These are phyloP conservation scores for Rhipidocladum racemiflorum DNA, from an alignment of 176 grass and related monocot genomes.

Conservation along the genomic window DNA sequence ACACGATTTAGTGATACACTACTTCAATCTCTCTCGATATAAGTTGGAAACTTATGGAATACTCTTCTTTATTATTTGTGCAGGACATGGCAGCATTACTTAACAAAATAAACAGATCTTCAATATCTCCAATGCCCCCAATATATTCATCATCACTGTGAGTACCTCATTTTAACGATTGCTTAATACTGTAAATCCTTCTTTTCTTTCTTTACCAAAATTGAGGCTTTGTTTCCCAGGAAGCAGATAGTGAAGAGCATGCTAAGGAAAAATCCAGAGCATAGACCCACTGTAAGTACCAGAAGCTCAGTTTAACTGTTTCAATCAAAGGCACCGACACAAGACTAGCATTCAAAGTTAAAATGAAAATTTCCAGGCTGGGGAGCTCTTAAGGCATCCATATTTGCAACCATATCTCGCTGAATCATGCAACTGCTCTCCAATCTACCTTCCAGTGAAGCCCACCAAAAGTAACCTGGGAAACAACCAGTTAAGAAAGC, in stretches of 20 bases:
- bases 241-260: slow-evolving; percentile 91
- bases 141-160: slow-evolving; percentile 74
- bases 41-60: slow-evolving; percentile 7
- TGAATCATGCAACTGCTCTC: slow-evolving; percentile 56
- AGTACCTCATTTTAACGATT: slow-evolving; percentile 24
- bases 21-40: not conserved
- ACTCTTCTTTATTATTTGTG: slow-evolving; percentile 9
- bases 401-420: slow-evolving; percentile 69
- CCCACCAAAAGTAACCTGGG: slow-evolving; percentile 46
- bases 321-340: not conserved
- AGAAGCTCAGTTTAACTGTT: slow-evolving; percentile 10
- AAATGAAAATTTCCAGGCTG: slow-evolving; percentile 51
- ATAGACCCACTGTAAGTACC: slow-evolving; percentile 77
- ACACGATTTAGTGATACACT: not conserved
- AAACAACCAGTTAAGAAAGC: slow-evolving; percentile 56
- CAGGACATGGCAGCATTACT: slow-evolving; percentile 82
- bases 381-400: slow-evolving; percentile 67
- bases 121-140: slow-evolving; percentile 79
- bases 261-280: slow-evolving; percentile 89
- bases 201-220: not conserved
- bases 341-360: not conserved
- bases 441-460: slow-evolving; percentile 74
- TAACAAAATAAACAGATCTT: slow-evolving; percentile 93
- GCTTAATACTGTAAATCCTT: not conserved
- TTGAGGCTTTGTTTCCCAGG: slow-evolving; percentile 35